These are phyloP conservation scores for Alternaria burnsii DNA, from an alignment of 2,329 filamentous ascomycete species.

Conservation along the genomic window DNA sequence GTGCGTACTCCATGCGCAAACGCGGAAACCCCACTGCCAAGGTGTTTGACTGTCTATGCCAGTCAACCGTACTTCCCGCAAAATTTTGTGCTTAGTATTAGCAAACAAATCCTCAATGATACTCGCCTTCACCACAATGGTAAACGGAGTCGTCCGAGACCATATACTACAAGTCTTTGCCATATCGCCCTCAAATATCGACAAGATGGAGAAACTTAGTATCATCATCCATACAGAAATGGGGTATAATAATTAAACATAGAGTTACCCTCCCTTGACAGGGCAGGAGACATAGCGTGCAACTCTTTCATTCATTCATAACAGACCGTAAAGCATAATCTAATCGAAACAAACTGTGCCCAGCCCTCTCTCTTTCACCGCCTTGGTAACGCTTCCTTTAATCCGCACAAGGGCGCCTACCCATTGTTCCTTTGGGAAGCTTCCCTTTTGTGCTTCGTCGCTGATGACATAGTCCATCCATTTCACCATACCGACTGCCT, in stretches of 20 bases:
- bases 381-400: slow-evolving; percentile 11
- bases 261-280: background rate
- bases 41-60: background rate
- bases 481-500: slow-evolving; percentile 72
- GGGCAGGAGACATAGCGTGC: background rate
- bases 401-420: background rate
- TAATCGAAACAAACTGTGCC: slow-evolving; percentile 19
- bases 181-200: background rate
- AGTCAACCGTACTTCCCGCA: background rate
- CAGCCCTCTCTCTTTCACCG: slow-evolving; percentile 6
- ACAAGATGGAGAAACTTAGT: background rate
- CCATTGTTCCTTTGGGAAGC: slow-evolving; percentile 1
- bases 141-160: background rate
- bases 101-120: background rate
- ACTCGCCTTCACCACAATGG: background rate
- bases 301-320: slow-evolving; percentile 1
- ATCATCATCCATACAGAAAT: background rate
- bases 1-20: background rate
- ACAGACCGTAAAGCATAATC: background rate
- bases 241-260: background rate
- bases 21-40: background rate
- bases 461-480: slow-evolving; percentile 64
- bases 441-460: slow-evolving; percentile 15
- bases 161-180: background rate
- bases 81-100: background rate